These are phyloP conservation scores for Chlamydomonas reinhardtii DNA, from an alignment of 163 green algal genomes.

Conservation along the genomic window DNA sequence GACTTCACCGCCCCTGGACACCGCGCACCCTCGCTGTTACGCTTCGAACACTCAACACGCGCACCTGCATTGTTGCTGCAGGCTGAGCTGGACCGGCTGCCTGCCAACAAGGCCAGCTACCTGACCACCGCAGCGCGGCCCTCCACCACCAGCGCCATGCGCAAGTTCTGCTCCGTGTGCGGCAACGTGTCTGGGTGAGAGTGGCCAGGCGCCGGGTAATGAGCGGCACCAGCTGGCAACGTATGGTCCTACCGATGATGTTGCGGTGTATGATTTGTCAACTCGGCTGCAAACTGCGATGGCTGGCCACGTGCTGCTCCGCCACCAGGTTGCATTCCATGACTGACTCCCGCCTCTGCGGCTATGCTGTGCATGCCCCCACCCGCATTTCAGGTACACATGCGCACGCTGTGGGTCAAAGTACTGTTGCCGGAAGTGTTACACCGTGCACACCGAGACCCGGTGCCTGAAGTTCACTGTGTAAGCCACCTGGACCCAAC, in stretches of 20 bases:
- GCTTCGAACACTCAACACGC: no score
- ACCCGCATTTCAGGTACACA: constrained; percentile 70
- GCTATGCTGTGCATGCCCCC: not conserved
- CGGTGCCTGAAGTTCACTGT: constrained; percentile 89
- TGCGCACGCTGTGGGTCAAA: constrained; percentile 79
- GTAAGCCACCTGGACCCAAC: constrained; percentile 58
- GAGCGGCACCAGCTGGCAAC: not conserved
- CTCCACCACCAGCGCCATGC: constrained; percentile 54
- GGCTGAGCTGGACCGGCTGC: constrained; percentile 70
- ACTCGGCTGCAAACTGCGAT: no score
- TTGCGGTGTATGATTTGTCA: no score
- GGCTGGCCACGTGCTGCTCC: no score
- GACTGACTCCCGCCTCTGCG: no score
- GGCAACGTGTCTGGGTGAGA: constrained; percentile 71
- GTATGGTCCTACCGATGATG: no score
- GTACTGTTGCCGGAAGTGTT: constrained; percentile 75
- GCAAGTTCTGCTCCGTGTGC: constrained; percentile 88
- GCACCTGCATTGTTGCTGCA: constrained; percentile 46
- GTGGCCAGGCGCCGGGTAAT: no score
- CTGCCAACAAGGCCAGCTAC: constrained; percentile 72
- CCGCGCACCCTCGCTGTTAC: no score
- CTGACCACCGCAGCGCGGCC: constrained; percentile 76
- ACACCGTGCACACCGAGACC: constrained; percentile 83
- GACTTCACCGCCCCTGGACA: no score
- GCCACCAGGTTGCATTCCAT: no score